Conservation (phyloP, 257 asterid species). For the Buddleja alternifolia region DNA sequence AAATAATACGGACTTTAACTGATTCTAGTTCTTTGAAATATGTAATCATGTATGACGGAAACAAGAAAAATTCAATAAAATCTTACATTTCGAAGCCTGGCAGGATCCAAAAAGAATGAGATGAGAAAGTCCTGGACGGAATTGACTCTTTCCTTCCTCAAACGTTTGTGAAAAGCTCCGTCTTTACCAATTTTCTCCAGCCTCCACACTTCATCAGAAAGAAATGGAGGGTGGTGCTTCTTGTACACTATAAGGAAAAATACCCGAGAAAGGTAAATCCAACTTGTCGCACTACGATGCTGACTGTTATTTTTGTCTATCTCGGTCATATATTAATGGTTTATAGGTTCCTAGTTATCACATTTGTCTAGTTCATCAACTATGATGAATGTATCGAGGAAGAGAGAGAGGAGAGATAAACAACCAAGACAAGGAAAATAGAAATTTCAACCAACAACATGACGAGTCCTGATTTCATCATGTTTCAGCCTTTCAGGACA, state of each 20-base stretch:
- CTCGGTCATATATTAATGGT: no score
- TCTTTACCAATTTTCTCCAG: conserved; percentile 80
- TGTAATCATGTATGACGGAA: neutral
- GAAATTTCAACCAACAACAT: neutral
- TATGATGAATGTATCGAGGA: neutral
- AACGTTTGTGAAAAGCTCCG: conserved; percentile 78
- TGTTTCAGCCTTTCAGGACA: neutral
- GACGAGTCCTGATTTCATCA: neutral
- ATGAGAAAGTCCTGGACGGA: conserved; percentile 69
- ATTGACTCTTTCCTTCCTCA: conserved; percentile 57
- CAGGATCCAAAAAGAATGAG: conserved; percentile 49
- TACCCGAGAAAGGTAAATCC: conserved; percentile 20
- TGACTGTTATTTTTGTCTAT: neutral
- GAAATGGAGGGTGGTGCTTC: conserved; percentile 88
- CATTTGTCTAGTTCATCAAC: neutral
- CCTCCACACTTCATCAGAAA: conserved; percentile 76
- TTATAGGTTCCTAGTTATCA: neutral
- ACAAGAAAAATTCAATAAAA: neutral
- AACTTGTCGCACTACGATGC: neutral
- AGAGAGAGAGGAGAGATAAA: neutral
- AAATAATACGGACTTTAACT: neutral
- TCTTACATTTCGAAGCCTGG: conserved; percentile 66
- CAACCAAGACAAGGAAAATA: neutral
- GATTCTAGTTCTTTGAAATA: neutral
- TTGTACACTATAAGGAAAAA: conserved; percentile 54